Evolutionary conservation across 257 asterid species (phyloP), one percentile per base, ranked within the genome.

Genomic region (Handroanthus guayacan): DNA sequence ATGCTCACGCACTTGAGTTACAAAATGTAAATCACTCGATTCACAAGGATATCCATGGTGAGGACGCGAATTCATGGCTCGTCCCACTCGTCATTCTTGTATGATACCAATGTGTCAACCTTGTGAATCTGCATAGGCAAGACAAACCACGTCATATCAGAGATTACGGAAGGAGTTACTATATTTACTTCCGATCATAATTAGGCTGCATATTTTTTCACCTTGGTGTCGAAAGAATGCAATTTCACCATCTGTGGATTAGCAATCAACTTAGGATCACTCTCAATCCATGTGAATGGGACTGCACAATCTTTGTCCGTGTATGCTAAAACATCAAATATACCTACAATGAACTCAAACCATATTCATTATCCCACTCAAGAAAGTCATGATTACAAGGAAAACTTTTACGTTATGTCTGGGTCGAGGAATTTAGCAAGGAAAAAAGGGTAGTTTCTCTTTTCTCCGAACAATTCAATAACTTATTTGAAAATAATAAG

Each of bases 201-300:
- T 50, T 13, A 51, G 45, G 17, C 71, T 39, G 41, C 56, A 57
- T 2, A 37, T 44, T 31, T 45, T 57, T 17, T 55, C 79, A 94
- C 98, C 98, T 90, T 94, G 3, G 99, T 92, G 83, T 94, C 98
- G 81, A 94, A 94, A 47, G 98, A 85, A 66, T 92, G 98, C 82
- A 94, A 80, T 71, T 94, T 94, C 81, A 94, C 99, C 98, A 92
- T 94, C 64, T 92, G 99, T 39, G 99, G 99, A 81, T 94, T 94
- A 7, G 78, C 90, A 57, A 94, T 94, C 80, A 94, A 81, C 81
- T 89, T 94, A n/a, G 99, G 97, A 67, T 94, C 99, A 67, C 99
- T 94, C 91, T 94, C 99, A 9, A 90, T 79, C 99, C 99, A 94
- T 13, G 99, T 90, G 67, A 90, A 89, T 2, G 98, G 98, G 63